A percentile compares a stretch with the other conserved stretches of the same genome.
phyloP scores from a whole-genome alignment of 768 basidiomycete species.

The Xanthoconium stramineum region DNA sequence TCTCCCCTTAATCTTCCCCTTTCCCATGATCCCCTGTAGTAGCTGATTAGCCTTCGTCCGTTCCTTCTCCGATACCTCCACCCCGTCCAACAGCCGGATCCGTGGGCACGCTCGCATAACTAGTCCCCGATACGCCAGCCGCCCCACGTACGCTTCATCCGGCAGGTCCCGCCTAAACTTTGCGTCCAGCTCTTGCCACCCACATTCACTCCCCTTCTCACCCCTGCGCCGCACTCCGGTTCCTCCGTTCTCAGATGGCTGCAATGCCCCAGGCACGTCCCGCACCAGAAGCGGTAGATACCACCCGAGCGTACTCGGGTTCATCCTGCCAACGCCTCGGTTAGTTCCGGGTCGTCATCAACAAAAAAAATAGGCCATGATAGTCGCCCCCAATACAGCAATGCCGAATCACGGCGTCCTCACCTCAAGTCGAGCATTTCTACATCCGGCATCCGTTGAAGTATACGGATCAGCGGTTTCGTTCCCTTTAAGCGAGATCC shows the following conservation, averaged over 20 bases:
- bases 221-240: conserved; percentile 24
- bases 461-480: conserved; percentile 66
- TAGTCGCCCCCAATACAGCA: not conserved
- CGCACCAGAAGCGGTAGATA: conserved; percentile 84
- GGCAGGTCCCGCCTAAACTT: conserved; percentile 90
- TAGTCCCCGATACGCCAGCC: conserved; percentile 86
- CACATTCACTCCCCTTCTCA: conserved; percentile 30
- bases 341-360: conserved; percentile 26
- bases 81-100: conserved; percentile 80
- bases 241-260: conserved; percentile 48
- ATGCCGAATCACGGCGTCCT: conserved; percentile 27
- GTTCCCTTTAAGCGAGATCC: conserved; percentile 78
- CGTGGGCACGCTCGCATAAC: conserved; percentile 72
- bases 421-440: conserved; percentile 93
- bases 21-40: conserved; percentile 52
- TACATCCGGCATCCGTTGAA: conserved; percentile 70
- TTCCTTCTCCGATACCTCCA: conserved; percentile 81
- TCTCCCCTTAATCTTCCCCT: conserved; percentile 35
- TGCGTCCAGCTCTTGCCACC: conserved; percentile 77
- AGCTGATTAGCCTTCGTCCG: conserved; percentile 75
- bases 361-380: not conserved
- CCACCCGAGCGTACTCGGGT: conserved; percentile 94
- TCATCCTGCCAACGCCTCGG: conserved; percentile 60
- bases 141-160: conserved; percentile 81
- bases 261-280: conserved; percentile 63